A percentile compares a stretch with the other conserved stretches of the same genome.
These are phyloP conservation scores for Alnus glutinosa DNA, from an alignment of 306 rosid genomes.

Conservation along the genomic window DNA sequence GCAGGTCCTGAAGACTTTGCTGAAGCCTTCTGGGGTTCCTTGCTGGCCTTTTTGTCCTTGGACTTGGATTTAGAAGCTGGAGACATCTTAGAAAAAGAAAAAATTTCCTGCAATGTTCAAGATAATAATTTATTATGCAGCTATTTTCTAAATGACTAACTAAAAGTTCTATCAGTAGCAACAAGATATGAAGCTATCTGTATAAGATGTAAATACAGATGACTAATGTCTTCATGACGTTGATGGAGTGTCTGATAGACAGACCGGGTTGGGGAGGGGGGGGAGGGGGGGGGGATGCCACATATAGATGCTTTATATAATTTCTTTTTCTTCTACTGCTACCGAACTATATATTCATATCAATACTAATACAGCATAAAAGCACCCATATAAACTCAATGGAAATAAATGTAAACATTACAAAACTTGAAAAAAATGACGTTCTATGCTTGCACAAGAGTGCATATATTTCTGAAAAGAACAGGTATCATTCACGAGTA, in stretches of 20 bases:
- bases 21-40: constrained; percentile 70
- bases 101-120: constrained; percentile 38
- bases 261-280: no score
- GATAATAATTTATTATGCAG: constrained; percentile 14
- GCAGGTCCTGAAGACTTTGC: constrained; percentile 64
- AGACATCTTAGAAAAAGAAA: constrained; percentile 61
- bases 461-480: background rate
- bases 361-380: background rate
- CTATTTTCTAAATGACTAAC: constrained; percentile 2
- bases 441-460: background rate
- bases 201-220: background rate
- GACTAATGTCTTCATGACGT: background rate
- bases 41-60: constrained; percentile 76
- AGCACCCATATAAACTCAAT: background rate
- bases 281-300: no score
- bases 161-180: constrained; percentile 13
- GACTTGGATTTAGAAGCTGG: constrained; percentile 86
- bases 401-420: background rate
- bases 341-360: background rate
- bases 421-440: background rate
- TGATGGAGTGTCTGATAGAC: background rate
- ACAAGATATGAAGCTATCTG: background rate
- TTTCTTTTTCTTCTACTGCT: background rate
- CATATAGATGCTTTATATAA: background rate
- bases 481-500: background rate